Conservation (phyloP, 1,284 basidiomycete genomes). For the Caloboletus firmus region DNA sequence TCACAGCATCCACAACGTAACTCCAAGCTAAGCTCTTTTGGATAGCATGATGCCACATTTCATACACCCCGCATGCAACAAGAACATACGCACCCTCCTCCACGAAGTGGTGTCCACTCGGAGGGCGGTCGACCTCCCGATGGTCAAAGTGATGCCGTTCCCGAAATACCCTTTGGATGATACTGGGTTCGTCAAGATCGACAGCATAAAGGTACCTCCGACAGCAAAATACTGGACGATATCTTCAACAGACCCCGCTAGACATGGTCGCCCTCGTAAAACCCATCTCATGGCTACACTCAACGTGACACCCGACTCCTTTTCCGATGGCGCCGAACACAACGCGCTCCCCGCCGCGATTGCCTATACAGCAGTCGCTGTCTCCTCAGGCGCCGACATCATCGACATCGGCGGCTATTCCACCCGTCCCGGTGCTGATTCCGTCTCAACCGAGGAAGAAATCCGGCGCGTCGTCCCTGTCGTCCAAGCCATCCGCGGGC, state of each 20-base stretch:
- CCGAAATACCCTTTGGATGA: slow-evolving; percentile 47
- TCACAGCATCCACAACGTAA: background rate
- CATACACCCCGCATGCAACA: slow-evolving; percentile 58
- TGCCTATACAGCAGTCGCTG: slow-evolving; percentile 47
- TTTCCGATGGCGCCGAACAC: slow-evolving; percentile 84
- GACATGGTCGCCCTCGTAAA: slow-evolving; percentile 27
- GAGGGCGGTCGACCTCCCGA: slow-evolving; percentile 40
- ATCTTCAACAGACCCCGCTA: slow-evolving; percentile 23
- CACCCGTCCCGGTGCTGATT: slow-evolving; percentile 76
- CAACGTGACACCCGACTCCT: slow-evolving; percentile 95
- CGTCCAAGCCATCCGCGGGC: slow-evolving; percentile 48
- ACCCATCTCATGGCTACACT: slow-evolving; percentile 93
- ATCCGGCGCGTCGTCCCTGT: slow-evolving; percentile 72
- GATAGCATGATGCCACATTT: slow-evolving; percentile 72
- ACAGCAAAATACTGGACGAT: slow-evolving; percentile 53
- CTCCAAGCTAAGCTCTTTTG: background rate
- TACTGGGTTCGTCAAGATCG: slow-evolving; percentile 4
- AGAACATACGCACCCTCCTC: slow-evolving; percentile 51
- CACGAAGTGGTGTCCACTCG: slow-evolving; percentile 37
- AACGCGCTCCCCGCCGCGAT: slow-evolving; percentile 51
- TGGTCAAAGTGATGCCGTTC: slow-evolving; percentile 69
- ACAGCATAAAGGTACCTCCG: slow-evolving; percentile 37
- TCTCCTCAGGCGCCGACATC: slow-evolving; percentile 67
- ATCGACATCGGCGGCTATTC: slow-evolving; percentile 96
- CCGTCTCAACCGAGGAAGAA: slow-evolving; percentile 76